phyloP scores from a whole-genome alignment of 805 yeast genomes.

The Hanseniaspora nectarophila region DNA sequence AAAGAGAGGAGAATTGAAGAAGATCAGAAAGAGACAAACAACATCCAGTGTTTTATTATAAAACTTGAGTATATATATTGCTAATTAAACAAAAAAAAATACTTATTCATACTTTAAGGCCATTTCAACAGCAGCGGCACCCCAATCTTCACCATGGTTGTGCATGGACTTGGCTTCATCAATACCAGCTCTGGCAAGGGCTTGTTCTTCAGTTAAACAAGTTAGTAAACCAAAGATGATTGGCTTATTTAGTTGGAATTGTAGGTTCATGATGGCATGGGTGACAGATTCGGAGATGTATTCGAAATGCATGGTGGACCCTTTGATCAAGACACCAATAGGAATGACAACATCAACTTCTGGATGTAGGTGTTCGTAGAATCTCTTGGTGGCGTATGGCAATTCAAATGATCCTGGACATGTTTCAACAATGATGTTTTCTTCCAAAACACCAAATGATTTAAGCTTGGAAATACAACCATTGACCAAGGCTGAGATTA shows the following conservation, averaged over 20 bases:
- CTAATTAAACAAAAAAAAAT: background rate
- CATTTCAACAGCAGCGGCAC: slow-evolving; percentile 98
- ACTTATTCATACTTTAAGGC: slow-evolving; percentile 33
- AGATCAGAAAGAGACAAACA: slow-evolving; percentile 34
- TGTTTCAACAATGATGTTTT: slow-evolving; percentile 66
- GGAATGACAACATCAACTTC: slow-evolving; percentile 79
- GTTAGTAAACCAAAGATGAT: slow-evolving; percentile 90
- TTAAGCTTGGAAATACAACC: slow-evolving; percentile 58
- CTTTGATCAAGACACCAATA: slow-evolving; percentile 89
- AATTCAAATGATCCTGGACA: slow-evolving; percentile 95
- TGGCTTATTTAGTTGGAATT: slow-evolving; percentile 57
- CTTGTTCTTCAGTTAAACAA: slow-evolving; percentile 88
- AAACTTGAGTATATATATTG: background rate
- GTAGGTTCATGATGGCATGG: slow-evolving; percentile 71
- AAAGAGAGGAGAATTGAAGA: slow-evolving; percentile 60
- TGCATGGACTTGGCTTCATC: slow-evolving; percentile 55
- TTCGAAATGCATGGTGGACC: slow-evolving; percentile 96
- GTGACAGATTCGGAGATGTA: slow-evolving; percentile 88
- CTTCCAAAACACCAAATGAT: slow-evolving; percentile 58
- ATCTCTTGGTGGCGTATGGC: slow-evolving; percentile 58
- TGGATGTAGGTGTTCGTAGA: slow-evolving; percentile 29
- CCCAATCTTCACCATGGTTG: slow-evolving; percentile 98
- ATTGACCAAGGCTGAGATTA: slow-evolving; percentile 65
- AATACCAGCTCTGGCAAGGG: slow-evolving; percentile 82
- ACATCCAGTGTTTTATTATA: slow-evolving; percentile 13